These are phyloP conservation scores for Solanum etuberosum DNA, from an alignment of 257 asterid genomes.

Conservation along the genomic window DNA sequence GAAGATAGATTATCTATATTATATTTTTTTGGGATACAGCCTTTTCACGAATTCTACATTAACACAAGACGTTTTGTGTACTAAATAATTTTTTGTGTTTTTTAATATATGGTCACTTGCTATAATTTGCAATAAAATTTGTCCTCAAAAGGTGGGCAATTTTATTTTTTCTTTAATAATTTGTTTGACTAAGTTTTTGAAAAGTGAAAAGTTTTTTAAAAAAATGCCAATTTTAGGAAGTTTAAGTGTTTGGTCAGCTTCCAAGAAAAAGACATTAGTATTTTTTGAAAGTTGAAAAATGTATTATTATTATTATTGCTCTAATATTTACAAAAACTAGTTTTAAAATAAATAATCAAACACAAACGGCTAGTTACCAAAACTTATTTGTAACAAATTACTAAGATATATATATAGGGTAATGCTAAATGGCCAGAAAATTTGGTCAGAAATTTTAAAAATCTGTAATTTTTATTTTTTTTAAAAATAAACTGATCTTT, in stretches of 20 bases:
- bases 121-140: background rate
- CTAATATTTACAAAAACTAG: background rate
- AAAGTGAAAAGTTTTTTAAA: fast-evolving
- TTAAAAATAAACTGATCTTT: too few species aligned
- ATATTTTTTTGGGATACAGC: fast-evolving
- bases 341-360: background rate
- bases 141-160: background rate
- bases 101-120: background rate
- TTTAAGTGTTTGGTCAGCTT: background rate
- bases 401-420: too few species aligned
- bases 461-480: too few species aligned
- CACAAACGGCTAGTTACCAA: background rate
- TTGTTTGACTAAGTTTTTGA: background rate
- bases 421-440: too few species aligned
- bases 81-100: too few species aligned
- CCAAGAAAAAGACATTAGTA: background rate
- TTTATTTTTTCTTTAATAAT: background rate
- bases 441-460: too few species aligned
- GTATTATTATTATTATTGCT: background rate
- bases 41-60: fast-evolving
- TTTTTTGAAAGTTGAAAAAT: background rate
- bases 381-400: background rate
- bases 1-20: too few species aligned
- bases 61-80: fast-evolving
- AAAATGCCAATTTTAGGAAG: background rate